Conservation (phyloP, 495 filamentous ascomycete genomes). For the Viridothelium virens region DNA sequence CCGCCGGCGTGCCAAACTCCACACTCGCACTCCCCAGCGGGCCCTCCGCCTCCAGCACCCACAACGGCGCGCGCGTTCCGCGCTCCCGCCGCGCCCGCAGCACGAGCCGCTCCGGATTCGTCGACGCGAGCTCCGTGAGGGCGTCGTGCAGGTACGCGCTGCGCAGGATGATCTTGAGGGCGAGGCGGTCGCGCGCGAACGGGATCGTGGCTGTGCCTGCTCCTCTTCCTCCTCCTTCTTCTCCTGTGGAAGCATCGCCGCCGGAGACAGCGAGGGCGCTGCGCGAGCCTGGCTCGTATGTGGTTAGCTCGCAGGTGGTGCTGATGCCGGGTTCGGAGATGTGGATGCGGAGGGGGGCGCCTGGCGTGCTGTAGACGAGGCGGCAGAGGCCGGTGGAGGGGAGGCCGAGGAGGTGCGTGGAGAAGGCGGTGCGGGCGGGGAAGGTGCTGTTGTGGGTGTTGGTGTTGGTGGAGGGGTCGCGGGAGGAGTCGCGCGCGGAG, state of each 20-base stretch:
- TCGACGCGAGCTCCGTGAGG: conserved; percentile 72
- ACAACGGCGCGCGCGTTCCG: conserved; percentile 44
- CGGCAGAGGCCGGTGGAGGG: conserved; percentile 61
- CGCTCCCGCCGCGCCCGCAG: conserved; percentile 48
- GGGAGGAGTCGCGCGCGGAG: conserved; percentile 17
- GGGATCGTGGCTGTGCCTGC: conserved; percentile 61
- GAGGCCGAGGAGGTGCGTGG: conserved; percentile 65
- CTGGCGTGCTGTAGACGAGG: conserved; percentile 62
- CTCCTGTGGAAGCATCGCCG: too few relatives aligned
- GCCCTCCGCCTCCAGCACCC: conserved; percentile 66
- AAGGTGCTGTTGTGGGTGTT: conserved; percentile 30
- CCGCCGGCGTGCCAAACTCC: conserved; percentile 56
- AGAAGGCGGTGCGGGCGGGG: conserved; percentile 55
- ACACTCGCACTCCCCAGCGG: conserved; percentile 72
- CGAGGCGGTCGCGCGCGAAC: conserved; percentile 65
- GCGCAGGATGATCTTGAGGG: conserved; percentile 92
- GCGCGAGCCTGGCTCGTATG: conserved; percentile 60
- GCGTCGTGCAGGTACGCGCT: conserved; percentile 74
- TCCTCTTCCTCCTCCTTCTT: not conserved
- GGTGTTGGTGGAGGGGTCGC: conserved; percentile 31
- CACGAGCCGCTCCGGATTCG: conserved; percentile 45
- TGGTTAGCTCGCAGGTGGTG: conserved; percentile 86
- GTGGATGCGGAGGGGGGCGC: conserved; percentile 69
- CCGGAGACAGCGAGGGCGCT: conserved; percentile 11
- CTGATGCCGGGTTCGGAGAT: conserved; percentile 78